Conservation (phyloP, 164 flowering plant genomes). For the Tetracentron sinense region DNA sequence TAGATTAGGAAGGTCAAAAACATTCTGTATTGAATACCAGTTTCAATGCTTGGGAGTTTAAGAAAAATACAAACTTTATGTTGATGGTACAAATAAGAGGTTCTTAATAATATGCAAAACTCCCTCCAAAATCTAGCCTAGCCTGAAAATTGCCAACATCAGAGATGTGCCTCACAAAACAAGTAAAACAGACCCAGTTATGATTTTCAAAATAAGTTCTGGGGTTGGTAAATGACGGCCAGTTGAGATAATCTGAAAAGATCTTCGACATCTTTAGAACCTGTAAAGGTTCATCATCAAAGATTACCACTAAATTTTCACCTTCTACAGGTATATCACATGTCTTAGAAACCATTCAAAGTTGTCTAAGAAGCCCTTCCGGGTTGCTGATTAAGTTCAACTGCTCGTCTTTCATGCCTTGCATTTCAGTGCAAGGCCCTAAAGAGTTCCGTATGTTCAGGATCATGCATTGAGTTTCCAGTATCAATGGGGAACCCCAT, state of each 20-base stretch:
- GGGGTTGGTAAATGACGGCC: conserved; percentile 48
- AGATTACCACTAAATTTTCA: conserved; percentile 35
- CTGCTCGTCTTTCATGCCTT: conserved; percentile 42
- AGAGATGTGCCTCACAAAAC: conserved; percentile 64
- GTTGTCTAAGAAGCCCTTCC: conserved; percentile 53
- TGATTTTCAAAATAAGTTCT: conserved; percentile 39
- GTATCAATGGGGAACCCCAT: conserved; percentile 49
- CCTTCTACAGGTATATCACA: conserved; percentile 48
- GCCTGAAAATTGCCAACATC: conserved; percentile 39
- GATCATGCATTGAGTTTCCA: conserved; percentile 36
- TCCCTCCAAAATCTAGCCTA: conserved; percentile 30
- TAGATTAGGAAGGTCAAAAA: neutral
- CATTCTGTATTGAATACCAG: conserved; percentile 9
- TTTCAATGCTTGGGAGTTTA: neutral
- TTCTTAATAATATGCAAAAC: conserved; percentile 27
- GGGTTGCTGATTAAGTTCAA: conserved; percentile 41
- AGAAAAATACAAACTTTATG: conserved; percentile 8
- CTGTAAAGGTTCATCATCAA: conserved; percentile 54
- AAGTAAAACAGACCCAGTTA: conserved; percentile 50
- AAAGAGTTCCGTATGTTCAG: conserved; percentile 44
- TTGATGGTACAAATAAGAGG: conserved; percentile 7
- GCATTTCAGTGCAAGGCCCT: conserved; percentile 65
- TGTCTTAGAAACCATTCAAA: conserved; percentile 38
- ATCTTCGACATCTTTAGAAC: conserved; percentile 45
- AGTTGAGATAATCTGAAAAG: conserved; percentile 38